These are phyloP conservation scores for Alternaria dauci DNA, from an alignment of 2,329 filamentous ascomycete genomes.

Conservation along the genomic window DNA sequence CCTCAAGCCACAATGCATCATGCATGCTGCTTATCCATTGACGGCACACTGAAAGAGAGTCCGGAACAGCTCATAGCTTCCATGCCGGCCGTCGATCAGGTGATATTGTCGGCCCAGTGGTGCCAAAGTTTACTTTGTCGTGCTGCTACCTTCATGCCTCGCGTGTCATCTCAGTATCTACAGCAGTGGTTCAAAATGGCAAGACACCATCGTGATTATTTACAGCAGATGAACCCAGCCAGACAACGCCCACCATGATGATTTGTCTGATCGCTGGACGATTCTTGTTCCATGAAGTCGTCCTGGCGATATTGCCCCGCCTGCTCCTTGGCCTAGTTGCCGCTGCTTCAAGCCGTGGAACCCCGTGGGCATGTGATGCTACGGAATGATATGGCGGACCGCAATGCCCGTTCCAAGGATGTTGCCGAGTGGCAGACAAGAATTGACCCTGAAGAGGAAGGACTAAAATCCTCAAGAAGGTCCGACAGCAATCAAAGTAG, in stretches of 20 bases:
- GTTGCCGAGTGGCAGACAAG: too few relatives aligned
- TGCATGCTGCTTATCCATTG: not conserved
- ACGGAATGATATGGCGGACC: too few relatives aligned
- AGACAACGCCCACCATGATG: not conserved
- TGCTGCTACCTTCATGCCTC: not conserved
- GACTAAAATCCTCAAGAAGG: too few relatives aligned
- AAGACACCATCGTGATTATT: not conserved
- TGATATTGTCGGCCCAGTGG: not conserved
- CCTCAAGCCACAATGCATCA: not conserved
- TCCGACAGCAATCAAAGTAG: too few relatives aligned
- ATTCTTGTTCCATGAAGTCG: not conserved
- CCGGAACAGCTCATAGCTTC: not conserved
- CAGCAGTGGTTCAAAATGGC: not conserved
- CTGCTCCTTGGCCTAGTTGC: not conserved
- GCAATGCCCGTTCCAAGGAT: too few relatives aligned
- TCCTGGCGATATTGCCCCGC: not conserved
- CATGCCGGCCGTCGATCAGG: not conserved
- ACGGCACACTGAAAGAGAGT: not conserved
- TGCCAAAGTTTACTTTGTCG: not conserved
- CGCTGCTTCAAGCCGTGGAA: not conserved
- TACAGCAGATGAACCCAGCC: not conserved
- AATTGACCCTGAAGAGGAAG: too few relatives aligned
- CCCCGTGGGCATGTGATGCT: too few relatives aligned
- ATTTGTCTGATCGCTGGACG: not conserved
- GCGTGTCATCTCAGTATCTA: not conserved